These are phyloP conservation scores for Liriodendron chinense DNA, from an alignment of 164 flowering plant species.

Conservation along the genomic window DNA sequence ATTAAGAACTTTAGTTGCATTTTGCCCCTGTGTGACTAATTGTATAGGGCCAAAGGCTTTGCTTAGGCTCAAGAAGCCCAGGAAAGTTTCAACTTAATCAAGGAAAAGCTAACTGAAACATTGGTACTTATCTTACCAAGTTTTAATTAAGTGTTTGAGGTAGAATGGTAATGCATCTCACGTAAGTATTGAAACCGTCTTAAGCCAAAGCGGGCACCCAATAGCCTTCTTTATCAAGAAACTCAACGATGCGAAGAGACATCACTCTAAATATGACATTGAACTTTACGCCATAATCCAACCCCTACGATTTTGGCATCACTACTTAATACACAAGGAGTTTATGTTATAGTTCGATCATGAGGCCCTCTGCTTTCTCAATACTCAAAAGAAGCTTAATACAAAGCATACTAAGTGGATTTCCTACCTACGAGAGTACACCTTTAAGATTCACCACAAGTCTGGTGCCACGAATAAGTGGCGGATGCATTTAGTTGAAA, in stretches of 20 bases:
- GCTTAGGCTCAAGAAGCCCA: neutral
- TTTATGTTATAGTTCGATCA: conserved; percentile 1
- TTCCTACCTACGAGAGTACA: neutral
- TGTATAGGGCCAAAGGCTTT: neutral
- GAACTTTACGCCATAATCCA: neutral
- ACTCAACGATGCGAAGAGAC: neutral
- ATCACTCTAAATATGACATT: conserved; percentile 1
- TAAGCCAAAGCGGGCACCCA: neutral
- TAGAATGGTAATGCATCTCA: conserved; percentile 1
- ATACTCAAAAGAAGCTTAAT: neutral
- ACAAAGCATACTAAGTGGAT: neutral
- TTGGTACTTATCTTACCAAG: neutral
- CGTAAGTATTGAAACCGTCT: neutral
- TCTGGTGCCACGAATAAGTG: neutral
- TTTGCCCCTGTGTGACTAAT: neutral
- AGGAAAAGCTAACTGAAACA: neutral
- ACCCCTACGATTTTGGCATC: neutral
- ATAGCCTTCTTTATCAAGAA: neutral
- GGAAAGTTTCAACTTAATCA: neutral
- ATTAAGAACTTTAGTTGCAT: neutral
- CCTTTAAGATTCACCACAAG: neutral
- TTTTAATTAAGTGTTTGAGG: neutral
- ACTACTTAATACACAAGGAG: neutral
- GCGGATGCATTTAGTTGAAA: neutral
- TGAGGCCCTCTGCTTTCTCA: neutral